Evolutionary conservation across 805 yeast species (phyloP).

Genomic region (Myxozyma melibiosi): DNA sequence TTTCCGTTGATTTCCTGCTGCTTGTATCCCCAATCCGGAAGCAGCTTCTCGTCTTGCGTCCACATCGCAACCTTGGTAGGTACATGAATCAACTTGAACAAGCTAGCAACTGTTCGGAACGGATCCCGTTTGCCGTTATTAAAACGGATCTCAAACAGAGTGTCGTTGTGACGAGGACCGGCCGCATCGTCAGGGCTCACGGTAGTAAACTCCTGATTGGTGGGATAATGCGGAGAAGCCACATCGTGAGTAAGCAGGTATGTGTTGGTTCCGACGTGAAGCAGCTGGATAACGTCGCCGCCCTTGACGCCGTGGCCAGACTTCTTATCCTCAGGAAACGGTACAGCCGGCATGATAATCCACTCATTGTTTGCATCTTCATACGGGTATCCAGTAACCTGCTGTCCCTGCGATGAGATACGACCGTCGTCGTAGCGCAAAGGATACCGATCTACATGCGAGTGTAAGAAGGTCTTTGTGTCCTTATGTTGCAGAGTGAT

Average conservation of each 20-base stretch:
- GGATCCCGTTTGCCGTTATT: conserved; percentile 54
- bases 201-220: conserved; percentile 92
- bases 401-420: conserved; percentile 91
- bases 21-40: conserved; percentile 93
- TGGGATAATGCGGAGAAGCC: conserved; percentile 87
- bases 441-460: conserved; percentile 77
- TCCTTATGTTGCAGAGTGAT: conserved; percentile 80
- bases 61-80: conserved; percentile 91
- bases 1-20: conserved; percentile 96
- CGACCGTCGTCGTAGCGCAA: conserved; percentile 95
- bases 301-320: conserved; percentile 58
- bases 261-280: conserved; percentile 79
- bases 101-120: conserved; percentile 70
- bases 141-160: conserved; percentile 74
- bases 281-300: conserved; percentile 75
- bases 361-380: conserved; percentile 70
- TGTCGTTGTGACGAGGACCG: conserved; percentile 62
- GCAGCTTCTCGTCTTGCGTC: conserved; percentile 74
- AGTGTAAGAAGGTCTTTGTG: conserved; percentile 78
- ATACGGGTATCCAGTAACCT: conserved; percentile 72
- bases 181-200: conserved; percentile 61
- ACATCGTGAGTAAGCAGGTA: conserved; percentile 89
- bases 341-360: conserved; percentile 73
- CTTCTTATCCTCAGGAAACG: conserved; percentile 46
- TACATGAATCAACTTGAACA: conserved; percentile 73